Conservation (phyloP, 2,329 filamentous ascomycete species). For the Fusarium redolens region DNA sequence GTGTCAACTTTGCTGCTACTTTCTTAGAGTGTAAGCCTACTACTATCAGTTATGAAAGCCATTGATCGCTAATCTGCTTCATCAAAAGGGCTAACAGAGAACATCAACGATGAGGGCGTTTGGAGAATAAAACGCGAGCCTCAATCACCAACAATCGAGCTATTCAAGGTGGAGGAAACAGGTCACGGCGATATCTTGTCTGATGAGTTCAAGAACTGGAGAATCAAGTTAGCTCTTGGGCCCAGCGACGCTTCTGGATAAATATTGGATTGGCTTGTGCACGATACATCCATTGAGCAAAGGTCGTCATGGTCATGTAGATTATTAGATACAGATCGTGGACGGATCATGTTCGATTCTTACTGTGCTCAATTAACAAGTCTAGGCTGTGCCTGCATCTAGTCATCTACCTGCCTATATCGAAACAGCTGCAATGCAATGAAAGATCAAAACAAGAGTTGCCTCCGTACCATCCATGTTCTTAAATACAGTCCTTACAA, state of each 20-base stretch:
- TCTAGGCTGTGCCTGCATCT: slow-evolving; percentile 27
- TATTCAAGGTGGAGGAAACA: slow-evolving; percentile 75
- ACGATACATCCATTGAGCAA: neutral
- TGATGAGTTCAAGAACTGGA: slow-evolving; percentile 81
- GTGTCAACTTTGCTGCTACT: slow-evolving; percentile 86
- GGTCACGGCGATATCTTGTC: slow-evolving; percentile 83
- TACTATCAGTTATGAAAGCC: neutral
- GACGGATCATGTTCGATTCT: neutral
- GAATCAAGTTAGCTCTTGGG: slow-evolving; percentile 63
- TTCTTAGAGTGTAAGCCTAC: slow-evolving; percentile 78
- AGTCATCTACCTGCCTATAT: slow-evolving; percentile 21
- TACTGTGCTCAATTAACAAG: slow-evolving; percentile 3
- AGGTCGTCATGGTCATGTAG: neutral
- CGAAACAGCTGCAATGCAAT: slow-evolving; percentile 4
- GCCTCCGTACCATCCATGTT: slow-evolving; percentile 24
- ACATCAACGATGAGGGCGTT: slow-evolving; percentile 76
- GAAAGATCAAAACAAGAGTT: slow-evolving; percentile 19
- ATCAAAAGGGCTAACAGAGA: slow-evolving; percentile 68
- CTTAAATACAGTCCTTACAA: slow-evolving; percentile 25
- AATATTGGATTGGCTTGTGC: neutral
- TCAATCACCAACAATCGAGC: slow-evolving; percentile 73
- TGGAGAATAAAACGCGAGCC: slow-evolving; percentile 81
- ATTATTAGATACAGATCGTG: neutral
- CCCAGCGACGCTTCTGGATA: slow-evolving; percentile 35
- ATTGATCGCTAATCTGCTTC: slow-evolving; percentile 5